phyloP scores from a whole-genome alignment of 2,329 filamentous ascomycete species.

The Fusarium drepaniforme region DNA sequence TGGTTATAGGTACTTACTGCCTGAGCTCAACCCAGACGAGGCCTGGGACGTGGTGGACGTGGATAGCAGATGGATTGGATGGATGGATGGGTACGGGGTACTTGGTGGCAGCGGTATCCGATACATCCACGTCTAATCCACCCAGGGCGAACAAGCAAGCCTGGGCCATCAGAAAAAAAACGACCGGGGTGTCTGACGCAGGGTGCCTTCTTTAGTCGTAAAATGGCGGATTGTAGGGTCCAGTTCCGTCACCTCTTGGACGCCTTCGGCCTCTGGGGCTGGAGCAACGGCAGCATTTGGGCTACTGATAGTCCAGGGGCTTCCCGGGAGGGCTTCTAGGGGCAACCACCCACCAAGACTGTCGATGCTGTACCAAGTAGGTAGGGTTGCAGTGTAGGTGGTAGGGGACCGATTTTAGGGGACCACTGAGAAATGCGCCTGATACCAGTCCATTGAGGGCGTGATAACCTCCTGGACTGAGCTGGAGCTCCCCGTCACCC shows the following conservation, averaged over 20 bases:
- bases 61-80: neutral
- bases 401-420: slow-evolving; percentile 34
- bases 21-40: slow-evolving; percentile 2
- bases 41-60: slow-evolving; percentile 2
- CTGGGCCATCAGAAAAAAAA: slow-evolving; percentile 12
- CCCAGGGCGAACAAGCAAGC: slow-evolving; percentile 10
- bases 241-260: slow-evolving; percentile 24
- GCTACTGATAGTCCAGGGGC: slow-evolving; percentile 30
- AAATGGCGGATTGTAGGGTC: slow-evolving; percentile 31
- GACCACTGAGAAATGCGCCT: slow-evolving; percentile 31
- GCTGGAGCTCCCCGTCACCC: neutral
- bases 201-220: slow-evolving; percentile 22
- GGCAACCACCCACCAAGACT: slow-evolving; percentile 24
- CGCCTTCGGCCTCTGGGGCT: slow-evolving; percentile 24
- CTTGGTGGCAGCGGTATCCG: slow-evolving; percentile 22
- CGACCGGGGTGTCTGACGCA: slow-evolving; percentile 19
- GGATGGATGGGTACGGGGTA: slow-evolving; percentile 18
- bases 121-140: slow-evolving; percentile 11
- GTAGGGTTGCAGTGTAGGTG: slow-evolving; percentile 22
- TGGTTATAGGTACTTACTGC: slow-evolving; percentile 12
- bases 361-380: neutral
- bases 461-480: slow-evolving; percentile 9
- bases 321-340: slow-evolving; percentile 32
- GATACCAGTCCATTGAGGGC: slow-evolving; percentile 19
- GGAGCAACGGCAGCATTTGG: slow-evolving; percentile 23